These are phyloP conservation scores for Daldinia decipiens DNA, from an alignment of 495 filamentous ascomycete genomes.

Conservation along the genomic window DNA sequence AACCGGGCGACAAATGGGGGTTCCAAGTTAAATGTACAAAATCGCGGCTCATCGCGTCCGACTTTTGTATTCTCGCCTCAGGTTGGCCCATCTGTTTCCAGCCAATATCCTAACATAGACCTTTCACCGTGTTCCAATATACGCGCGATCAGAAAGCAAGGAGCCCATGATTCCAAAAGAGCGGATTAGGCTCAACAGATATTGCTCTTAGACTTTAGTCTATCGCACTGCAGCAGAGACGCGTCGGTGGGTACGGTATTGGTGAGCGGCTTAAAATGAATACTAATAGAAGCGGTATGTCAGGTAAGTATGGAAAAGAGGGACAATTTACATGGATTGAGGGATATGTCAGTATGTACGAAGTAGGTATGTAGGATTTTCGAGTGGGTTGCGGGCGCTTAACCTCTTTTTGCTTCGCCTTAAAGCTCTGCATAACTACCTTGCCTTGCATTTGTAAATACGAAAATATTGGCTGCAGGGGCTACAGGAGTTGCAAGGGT, in stretches of 20 bases:
- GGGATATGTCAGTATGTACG: background rate
- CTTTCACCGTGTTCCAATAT: constrained; percentile 40
- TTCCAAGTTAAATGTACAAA: constrained; percentile 35
- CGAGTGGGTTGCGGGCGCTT: background rate
- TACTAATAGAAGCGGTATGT: background rate
- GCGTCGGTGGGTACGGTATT: background rate
- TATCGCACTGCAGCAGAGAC: constrained; percentile 24
- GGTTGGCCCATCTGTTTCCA: constrained; percentile 31
- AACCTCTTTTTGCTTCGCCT: background rate
- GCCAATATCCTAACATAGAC: constrained; percentile 19
- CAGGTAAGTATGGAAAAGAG: constrained; percentile 8
- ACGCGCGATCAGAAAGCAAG: constrained; percentile 35
- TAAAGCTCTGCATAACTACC: background rate
- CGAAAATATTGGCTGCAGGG: background rate
- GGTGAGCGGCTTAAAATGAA: background rate
- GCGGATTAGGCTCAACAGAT: constrained; percentile 30
- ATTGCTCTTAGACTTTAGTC: constrained; percentile 3
- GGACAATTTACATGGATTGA: constrained; percentile 1
- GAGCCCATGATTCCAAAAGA: constrained; percentile 44
- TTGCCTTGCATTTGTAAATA: no score
- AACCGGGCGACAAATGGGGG: constrained; percentile 34
- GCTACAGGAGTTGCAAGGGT: background rate
- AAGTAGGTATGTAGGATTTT: background rate
- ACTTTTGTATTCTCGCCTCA: constrained; percentile 24
- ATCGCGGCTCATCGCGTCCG: constrained; percentile 37